Evolutionary conservation across 2,329 filamentous ascomycete genomes (phyloP).

Genomic region (Bipolaris cookei): DNA sequence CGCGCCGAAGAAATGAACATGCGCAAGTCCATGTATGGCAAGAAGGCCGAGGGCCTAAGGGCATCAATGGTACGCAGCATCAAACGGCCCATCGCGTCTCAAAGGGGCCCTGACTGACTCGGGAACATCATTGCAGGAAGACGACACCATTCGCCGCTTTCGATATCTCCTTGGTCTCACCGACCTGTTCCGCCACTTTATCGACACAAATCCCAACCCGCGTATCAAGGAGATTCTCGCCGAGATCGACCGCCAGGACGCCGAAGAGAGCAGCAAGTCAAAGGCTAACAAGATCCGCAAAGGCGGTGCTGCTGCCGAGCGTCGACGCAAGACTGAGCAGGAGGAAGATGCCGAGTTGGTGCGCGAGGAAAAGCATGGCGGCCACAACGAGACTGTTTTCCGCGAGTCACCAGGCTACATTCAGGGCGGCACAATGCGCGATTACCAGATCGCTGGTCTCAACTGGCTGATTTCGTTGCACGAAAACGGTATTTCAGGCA

Average conservation of each 20-base stretch:
- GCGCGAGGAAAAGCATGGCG: conserved; percentile 86
- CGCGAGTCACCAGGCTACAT: conserved; percentile 92
- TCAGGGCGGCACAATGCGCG: conserved; percentile 83
- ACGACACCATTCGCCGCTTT: conserved; percentile 93
- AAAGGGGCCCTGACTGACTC: conserved; percentile 15
- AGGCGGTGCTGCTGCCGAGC: conserved; percentile 79
- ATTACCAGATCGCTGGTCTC: conserved; percentile 93
- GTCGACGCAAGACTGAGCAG: conserved; percentile 88
- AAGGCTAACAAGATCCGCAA: conserved; percentile 80
- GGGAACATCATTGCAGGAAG: conserved; percentile 66
- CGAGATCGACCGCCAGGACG: conserved; percentile 93
- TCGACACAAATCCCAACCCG: conserved; percentile 95
- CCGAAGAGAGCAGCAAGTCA: conserved; percentile 68
- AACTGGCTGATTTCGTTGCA: conserved; percentile 98
- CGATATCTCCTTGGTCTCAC: conserved; percentile 93
- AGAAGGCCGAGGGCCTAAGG: conserved; percentile 89
- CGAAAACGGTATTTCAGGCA: conserved; percentile 98
- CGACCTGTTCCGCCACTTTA: conserved; percentile 97
- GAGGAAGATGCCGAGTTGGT: conserved; percentile 93
- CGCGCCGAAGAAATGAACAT: conserved; percentile 87
- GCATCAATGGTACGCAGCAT: conserved; percentile 77
- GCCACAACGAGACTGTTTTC: conserved; percentile 81
- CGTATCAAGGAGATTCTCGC: conserved; percentile 92
- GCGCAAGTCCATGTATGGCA: conserved; percentile 89
- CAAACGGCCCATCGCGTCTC: not conserved